phyloP scores from a whole-genome alignment of 768 basidiomycete species.

The Lyophyllum decastes region DNA sequence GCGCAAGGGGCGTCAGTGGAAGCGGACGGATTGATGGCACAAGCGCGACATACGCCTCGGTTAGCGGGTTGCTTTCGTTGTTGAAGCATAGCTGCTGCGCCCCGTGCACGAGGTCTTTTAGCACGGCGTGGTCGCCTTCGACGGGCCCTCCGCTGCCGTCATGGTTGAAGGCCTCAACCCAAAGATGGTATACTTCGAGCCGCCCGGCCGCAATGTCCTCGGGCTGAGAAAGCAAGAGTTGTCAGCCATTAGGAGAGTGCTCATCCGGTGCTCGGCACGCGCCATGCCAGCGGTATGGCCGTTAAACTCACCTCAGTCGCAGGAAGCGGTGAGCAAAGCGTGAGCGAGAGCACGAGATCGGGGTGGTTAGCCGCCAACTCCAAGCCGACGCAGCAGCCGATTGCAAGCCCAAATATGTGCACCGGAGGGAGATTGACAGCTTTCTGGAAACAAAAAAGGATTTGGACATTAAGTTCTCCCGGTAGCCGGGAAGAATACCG shows the following conservation, averaged over 20 bases:
- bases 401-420: slow-evolving; percentile 27
- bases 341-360: slow-evolving; percentile 23
- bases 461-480: neutral
- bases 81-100: slow-evolving; percentile 22
- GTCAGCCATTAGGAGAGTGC: slow-evolving; percentile 1
- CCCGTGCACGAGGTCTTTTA: slow-evolving; percentile 18
- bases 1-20: neutral
- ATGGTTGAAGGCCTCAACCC: slow-evolving; percentile 21
- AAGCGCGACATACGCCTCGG: slow-evolving; percentile 15
- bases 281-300: neutral
- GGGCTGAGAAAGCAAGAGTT: slow-evolving; percentile 9
- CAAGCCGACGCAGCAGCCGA: slow-evolving; percentile 26
- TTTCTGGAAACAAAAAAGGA: slow-evolving; percentile 19
- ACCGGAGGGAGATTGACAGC: slow-evolving; percentile 25
- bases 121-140: slow-evolving; percentile 8
- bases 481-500: neutral
- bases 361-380: slow-evolving; percentile 24
- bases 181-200: slow-evolving; percentile 19
- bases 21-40: neutral
- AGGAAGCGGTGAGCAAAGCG: slow-evolving; percentile 25
- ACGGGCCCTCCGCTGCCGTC: slow-evolving; percentile 8
- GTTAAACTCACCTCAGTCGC: slow-evolving; percentile 23
- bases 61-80: slow-evolving; percentile 13
- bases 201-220: slow-evolving; percentile 21
- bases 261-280: neutral